Percentiles rank a stretch among this genome's conserved stretches.
phyloP scores from a whole-genome alignment of 2,329 filamentous ascomycete genomes.

The Xylariaceae sp. region DNA sequence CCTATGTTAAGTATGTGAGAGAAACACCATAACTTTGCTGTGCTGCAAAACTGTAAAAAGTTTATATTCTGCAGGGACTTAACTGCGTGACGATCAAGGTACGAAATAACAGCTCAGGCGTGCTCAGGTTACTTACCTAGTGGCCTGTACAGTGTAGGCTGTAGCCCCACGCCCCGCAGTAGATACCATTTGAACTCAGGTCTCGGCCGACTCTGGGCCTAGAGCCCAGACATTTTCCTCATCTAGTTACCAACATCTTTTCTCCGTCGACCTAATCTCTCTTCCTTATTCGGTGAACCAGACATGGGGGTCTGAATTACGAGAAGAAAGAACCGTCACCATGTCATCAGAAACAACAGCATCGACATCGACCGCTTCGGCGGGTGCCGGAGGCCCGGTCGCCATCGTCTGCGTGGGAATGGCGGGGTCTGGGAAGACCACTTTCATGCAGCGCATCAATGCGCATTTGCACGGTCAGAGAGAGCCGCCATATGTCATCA shows the following conservation, averaged over 20 bases:
- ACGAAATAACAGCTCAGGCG: too few species aligned
- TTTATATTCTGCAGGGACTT: too few species aligned
- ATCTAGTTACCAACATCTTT: slow-evolving; percentile 1
- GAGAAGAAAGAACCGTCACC: too few species aligned
- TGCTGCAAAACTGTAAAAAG: too few species aligned
- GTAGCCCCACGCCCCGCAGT: slow-evolving; percentile 9
- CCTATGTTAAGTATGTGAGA: too few species aligned
- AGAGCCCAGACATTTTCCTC: slow-evolving; percentile 8
- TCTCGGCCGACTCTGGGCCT: slow-evolving; percentile 2
- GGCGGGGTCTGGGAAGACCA: slow-evolving; percentile 99
- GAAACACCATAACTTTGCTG: too few species aligned
- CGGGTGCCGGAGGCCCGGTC: slow-evolving; percentile 19
- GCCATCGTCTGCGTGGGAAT: slow-evolving; percentile 94
- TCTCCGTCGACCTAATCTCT: background rate
- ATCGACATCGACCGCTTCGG: slow-evolving; percentile 11
- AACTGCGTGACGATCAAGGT: too few species aligned
- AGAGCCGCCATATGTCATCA: slow-evolving; percentile 87
- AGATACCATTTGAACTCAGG: background rate
- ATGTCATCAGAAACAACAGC: slow-evolving; percentile 15
- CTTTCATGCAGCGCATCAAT: slow-evolving; percentile 98
- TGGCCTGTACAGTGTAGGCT: background rate
- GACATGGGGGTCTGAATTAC: too few species aligned
- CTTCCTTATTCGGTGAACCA: too few species aligned
- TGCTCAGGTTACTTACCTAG: background rate
- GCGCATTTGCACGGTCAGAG: slow-evolving; percentile 79